A percentile compares a stretch with the other conserved stretches of the same genome.
phyloP scores from a whole-genome alignment of 495 filamentous ascomycete genomes.

The Hypoxylon trugodes region DNA sequence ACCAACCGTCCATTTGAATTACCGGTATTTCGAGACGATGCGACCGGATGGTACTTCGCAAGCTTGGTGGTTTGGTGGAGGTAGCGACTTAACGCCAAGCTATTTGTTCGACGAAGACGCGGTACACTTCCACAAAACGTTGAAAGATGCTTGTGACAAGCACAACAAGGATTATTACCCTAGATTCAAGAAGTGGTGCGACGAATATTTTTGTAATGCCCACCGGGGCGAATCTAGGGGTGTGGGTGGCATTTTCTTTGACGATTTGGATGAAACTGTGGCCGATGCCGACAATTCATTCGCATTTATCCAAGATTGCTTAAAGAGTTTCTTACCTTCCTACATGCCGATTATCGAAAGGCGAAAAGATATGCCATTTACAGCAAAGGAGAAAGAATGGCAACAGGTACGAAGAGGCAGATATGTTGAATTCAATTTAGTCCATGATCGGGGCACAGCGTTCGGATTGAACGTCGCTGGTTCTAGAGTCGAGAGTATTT shows the following conservation, averaged over 20 bases:
- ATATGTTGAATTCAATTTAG: constrained; percentile 98
- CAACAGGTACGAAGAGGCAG: constrained; percentile 91
- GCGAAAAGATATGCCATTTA: constrained; percentile 91
- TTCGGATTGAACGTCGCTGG: constrained; percentile 95
- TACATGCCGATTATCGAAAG: constrained; percentile 89
- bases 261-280: constrained; percentile 88
- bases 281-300: constrained; percentile 87
- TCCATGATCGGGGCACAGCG: constrained; percentile 94
- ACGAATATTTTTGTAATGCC: constrained; percentile 94
- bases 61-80: constrained; percentile 98
- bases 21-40: constrained; percentile 97
- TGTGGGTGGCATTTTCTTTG: constrained; percentile 97
- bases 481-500: constrained; percentile 90
- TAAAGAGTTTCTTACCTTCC: constrained; percentile 87
- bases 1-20: constrained; percentile 97
- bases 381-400: constrained; percentile 88
- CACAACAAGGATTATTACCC: constrained; percentile 94
- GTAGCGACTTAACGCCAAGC: constrained; percentile 89
- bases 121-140: constrained; percentile 92
- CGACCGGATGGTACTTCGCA: constrained; percentile 75
- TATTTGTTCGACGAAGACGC: constrained; percentile 98
- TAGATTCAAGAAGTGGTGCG: constrained; percentile 97
- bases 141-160: constrained; percentile 92
- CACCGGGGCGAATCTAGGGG: constrained; percentile 91
- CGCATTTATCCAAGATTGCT: constrained; percentile 84